A percentile compares a stretch with the other conserved stretches of the same genome.
phyloP scores from a whole-genome alignment of 148 eudicot species.

The Spergularia marina region DNA sequence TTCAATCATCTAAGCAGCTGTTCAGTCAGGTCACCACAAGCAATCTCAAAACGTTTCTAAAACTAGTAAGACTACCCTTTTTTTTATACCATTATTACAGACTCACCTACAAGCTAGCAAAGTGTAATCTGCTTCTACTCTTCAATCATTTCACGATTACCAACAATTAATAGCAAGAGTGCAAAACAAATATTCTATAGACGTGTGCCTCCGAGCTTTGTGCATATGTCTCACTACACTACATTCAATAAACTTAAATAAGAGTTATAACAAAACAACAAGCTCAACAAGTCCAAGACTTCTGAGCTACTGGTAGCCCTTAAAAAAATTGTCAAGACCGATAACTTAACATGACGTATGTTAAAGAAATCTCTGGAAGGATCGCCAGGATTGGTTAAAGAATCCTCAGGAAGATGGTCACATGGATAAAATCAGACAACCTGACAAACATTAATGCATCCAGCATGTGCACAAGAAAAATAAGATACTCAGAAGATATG shows the following conservation, averaged over 20 bases:
- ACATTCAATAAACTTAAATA: not conserved
- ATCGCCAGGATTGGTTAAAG: not conserved
- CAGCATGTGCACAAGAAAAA: not conserved
- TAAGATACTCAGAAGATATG: not conserved
- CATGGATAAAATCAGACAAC: not conserved
- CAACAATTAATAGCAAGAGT: not conserved
- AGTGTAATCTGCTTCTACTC: not conserved
- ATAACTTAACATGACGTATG: not conserved
- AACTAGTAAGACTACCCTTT: not conserved
- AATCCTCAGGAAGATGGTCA: not conserved
- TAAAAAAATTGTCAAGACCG: not conserved
- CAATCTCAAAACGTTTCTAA: not conserved
- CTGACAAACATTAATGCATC: not conserved
- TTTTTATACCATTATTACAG: not conserved
- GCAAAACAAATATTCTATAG: not conserved
- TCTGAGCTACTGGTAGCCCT: not conserved
- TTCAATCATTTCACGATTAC: not conserved
- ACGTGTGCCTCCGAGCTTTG: not conserved
- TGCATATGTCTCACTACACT: not conserved
- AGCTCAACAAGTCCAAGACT: too few species aligned
- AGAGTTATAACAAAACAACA: not conserved
- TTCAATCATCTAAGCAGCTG: not conserved
- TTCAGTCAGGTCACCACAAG: not conserved
- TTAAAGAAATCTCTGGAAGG: not conserved
- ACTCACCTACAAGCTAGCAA: not conserved